Conservation (phyloP, 2,329 filamentous ascomycete genomes). For the Aspergillus spinulosporus region DNA sequence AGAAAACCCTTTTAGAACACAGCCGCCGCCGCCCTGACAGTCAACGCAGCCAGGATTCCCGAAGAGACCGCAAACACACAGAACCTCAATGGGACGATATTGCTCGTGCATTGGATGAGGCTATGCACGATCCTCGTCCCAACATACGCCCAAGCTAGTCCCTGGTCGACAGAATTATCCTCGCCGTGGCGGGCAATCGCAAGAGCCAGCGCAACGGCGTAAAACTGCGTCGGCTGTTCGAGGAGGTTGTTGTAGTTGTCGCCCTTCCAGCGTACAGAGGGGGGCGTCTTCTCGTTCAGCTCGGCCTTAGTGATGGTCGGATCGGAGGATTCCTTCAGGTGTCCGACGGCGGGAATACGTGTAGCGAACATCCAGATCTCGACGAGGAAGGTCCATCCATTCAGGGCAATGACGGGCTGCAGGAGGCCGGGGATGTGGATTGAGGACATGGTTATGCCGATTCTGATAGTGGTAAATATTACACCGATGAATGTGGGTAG, state of each 20-base stretch:
- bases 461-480: background rate
- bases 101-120: slow-evolving; percentile 38
- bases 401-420: slow-evolving; percentile 36
- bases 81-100: no score
- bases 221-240: slow-evolving; percentile 46
- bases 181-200: slow-evolving; percentile 25
- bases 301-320: slow-evolving; percentile 26
- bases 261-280: slow-evolving; percentile 36
- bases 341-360: slow-evolving; percentile 37
- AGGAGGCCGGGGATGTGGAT: slow-evolving; percentile 22
- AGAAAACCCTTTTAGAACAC: no score
- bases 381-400: slow-evolving; percentile 45
- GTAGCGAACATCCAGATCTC: slow-evolving; percentile 46
- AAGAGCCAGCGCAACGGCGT: slow-evolving; percentile 27
- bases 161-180: slow-evolving; percentile 6
- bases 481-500: no score
- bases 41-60: background rate
- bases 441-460: no score
- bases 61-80: no score
- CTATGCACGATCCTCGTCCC: slow-evolving; percentile 38
- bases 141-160: slow-evolving; percentile 46
- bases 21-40: background rate
- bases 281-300: slow-evolving; percentile 29
- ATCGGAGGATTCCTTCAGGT: slow-evolving; percentile 22
- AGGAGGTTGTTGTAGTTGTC: slow-evolving; percentile 49